These are phyloP conservation scores for Xylaria longipes DNA, from an alignment of 495 filamentous ascomycete species.

Conservation along the genomic window DNA sequence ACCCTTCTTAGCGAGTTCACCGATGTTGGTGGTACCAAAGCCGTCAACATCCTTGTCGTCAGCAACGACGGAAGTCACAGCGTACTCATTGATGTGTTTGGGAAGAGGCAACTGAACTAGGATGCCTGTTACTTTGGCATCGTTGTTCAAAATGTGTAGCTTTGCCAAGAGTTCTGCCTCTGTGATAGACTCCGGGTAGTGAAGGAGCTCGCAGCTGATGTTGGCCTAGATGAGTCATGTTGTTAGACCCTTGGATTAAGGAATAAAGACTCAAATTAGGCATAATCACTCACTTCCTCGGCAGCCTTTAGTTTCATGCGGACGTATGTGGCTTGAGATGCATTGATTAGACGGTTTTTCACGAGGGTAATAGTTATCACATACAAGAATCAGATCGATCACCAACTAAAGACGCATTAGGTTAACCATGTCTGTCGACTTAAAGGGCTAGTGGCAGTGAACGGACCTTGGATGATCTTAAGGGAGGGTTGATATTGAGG, in stretches of 20 bases:
- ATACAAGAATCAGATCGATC: conserved; percentile 90
- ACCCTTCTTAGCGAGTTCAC: conserved; percentile 92
- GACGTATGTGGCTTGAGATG: conserved; percentile 84
- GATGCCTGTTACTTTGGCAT: conserved; percentile 86
- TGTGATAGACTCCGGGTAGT: conserved; percentile 79
- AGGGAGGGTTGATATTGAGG: conserved; percentile 86
- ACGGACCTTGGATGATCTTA: conserved; percentile 89
- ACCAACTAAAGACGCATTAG: conserved; percentile 65
- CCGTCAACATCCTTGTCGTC: conserved; percentile 98
- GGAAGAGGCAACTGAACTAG: conserved; percentile 93
- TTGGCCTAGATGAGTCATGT: conserved; percentile 66
- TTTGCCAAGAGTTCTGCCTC: conserved; percentile 85
- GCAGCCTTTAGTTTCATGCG: conserved; percentile 99
- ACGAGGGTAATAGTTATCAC: conserved; percentile 40
- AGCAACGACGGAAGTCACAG: conserved; percentile 85
- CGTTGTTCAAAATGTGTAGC: conserved; percentile 83
- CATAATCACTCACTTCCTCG: conserved; percentile 69
- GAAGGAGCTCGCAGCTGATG: conserved; percentile 84
- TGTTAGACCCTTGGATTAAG: conserved; percentile 28
- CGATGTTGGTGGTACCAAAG: conserved; percentile 91
- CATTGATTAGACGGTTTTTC: conserved; percentile 36
- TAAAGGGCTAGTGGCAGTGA: not conserved
- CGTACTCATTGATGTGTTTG: conserved; percentile 84
- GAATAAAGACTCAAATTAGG: conserved; percentile 9
- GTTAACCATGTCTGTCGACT: conserved; percentile 34